Evolutionary conservation across 2,329 filamentous ascomycete species (phyloP), one percentile per base, ranked within the genome.

Genomic region (Neoascochyta sp.): DNA sequence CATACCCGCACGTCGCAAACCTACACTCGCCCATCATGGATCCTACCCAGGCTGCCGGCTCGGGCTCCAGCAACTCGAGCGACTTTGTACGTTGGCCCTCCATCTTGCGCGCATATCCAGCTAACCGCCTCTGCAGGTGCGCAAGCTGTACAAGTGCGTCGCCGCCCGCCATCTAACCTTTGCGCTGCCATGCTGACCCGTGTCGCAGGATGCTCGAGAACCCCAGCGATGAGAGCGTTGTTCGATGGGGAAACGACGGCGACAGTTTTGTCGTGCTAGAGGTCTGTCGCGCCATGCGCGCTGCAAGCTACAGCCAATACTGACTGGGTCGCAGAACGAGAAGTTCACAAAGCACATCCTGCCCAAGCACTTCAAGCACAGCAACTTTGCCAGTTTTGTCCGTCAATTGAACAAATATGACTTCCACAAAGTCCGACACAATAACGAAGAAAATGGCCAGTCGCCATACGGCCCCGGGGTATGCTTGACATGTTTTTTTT

Each of bases 361-460:
- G 10, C 92, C 92, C 3, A 95, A 96, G 61, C 88, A 96, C 56
- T 98, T 98, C 73, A 98, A 98, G 66, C 92, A 96, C 67, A 94
- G 87, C 75, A 95, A 95, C 63, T 95, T 95, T 69, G 89, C 89
- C 17, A 95, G 88, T 65, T 95, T 95, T 60, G 89, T 95, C 36
- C 83, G 89, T 27, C 89, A 95, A 62, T 70, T 95, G 36, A 95
- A 95, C 70, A 95, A 95, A 62, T 95, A 94, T 64, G 89, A 95
- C 60, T 98, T 98, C 52, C 92, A 98, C 72, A 98, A 98, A 72
- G 89, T 96, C 43, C 79, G 92, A 45, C 86, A 84, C 56, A 86
- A 89, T 53, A 93, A 87, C 46, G 87, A 94, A 57, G 87, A 93
- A 54, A 86, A 77, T 51, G 83, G 83, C 15, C 77, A 85, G 50